Evolutionary conservation across 768 basidiomycete species (phyloP).

Genomic region (Termitomyces titanicus): DNA sequence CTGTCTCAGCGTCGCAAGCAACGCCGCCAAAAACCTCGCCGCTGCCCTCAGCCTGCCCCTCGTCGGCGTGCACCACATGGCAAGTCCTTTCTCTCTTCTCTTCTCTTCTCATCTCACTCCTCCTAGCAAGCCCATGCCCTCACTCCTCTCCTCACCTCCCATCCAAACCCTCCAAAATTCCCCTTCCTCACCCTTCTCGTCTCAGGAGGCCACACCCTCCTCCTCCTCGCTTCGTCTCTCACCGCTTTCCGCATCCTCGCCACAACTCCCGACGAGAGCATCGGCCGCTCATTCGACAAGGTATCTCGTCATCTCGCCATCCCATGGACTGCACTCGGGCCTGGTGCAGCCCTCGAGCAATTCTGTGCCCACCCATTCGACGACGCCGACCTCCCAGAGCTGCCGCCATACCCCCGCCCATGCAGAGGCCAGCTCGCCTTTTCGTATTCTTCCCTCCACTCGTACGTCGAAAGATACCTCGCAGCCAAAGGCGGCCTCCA

Average conservation of each 20-base stretch:
- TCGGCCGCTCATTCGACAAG: conserved; percentile 84
- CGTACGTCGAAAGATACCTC: conserved; percentile 61
- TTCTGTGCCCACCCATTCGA: conserved; percentile 45
- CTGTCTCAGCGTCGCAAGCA: conserved; percentile 75
- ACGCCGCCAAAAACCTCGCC: conserved; percentile 84
- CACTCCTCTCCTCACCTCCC: conserved; percentile 68
- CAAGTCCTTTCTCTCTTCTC: conserved; percentile 27
- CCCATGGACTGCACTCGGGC: conserved; percentile 58
- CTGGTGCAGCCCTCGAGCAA: conserved; percentile 78
- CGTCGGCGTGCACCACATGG: conserved; percentile 96
- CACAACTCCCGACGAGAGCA: conserved; percentile 68
- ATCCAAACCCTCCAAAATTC: conserved; percentile 48
- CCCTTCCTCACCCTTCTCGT: conserved; percentile 88
- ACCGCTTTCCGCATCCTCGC: conserved; percentile 66
- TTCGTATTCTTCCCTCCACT: conserved; percentile 79
- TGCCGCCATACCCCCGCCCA: conserved; percentile 43
- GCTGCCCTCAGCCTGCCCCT: conserved; percentile 74
- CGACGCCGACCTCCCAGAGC: conserved; percentile 22
- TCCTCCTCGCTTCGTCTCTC: conserved; percentile 66
- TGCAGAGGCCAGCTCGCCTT: conserved; percentile 59
- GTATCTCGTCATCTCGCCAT: conserved; percentile 68
- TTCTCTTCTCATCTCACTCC: not conserved
- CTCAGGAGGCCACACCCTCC: conserved; percentile 92
- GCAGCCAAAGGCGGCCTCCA: conserved; percentile 36
- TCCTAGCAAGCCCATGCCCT: conserved; percentile 89